phyloP scores from a whole-genome alignment of 2,329 filamentous ascomycete genomes.

The Paraphoma sp. region DNA sequence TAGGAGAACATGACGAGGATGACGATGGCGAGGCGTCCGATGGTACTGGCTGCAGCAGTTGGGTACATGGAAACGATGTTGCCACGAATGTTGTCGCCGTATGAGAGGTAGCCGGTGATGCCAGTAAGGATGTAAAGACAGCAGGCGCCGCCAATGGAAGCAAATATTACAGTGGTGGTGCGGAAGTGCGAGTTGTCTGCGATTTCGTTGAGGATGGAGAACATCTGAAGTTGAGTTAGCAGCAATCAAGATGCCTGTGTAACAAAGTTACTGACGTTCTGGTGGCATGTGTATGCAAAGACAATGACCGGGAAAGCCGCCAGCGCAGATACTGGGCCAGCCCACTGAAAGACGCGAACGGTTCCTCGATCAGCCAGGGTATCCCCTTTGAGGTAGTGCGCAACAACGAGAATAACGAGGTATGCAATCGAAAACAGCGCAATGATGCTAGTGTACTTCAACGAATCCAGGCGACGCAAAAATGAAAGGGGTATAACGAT shows the following conservation, averaged over 20 bases:
- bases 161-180: conserved; percentile 77
- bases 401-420: conserved; percentile 88
- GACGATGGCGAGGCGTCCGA: conserved; percentile 94
- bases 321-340: conserved; percentile 77
- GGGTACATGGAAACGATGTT: conserved; percentile 83
- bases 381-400: conserved; percentile 84
- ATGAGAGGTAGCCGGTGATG: conserved; percentile 94
- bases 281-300: conserved; percentile 99
- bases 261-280: conserved; percentile 71
- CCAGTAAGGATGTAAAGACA: conserved; percentile 88
- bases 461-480: conserved; percentile 85
- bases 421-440: conserved; percentile 94
- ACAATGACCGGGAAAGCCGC: conserved; percentile 93
- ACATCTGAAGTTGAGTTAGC: conserved; percentile 71
- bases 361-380: conserved; percentile 74
- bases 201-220: conserved; percentile 96
- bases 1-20: conserved; percentile 96
- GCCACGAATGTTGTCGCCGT: conserved; percentile 85
- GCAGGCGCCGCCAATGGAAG: conserved; percentile 89
- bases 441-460: conserved; percentile 95
- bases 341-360: conserved; percentile 79
- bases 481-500: conserved; percentile 95
- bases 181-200: conserved; percentile 79
- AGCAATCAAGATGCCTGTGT: neutral
- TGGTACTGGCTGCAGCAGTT: conserved; percentile 81